Base-by-base conservation (phyloP, 176 grass and related monocot genomes). In the Miscanthus lutarioriparius region DNA sequence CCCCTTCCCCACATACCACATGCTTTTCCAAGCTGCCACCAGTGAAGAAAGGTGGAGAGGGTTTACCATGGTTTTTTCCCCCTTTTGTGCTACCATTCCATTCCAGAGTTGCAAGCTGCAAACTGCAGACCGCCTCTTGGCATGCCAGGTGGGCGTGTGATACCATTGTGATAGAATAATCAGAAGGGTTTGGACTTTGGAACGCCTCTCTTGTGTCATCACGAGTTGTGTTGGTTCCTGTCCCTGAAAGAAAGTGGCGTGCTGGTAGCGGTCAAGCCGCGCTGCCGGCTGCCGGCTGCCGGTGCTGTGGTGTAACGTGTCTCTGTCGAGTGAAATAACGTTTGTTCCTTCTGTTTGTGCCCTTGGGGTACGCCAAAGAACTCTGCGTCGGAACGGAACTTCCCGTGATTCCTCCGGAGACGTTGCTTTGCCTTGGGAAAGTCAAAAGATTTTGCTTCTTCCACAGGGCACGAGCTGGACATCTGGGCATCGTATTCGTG, bases 131-230 rank as follows among this genome's bases (percentile, higher is more conserved):
- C 10, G 28, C 47, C 47, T 27, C 67, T 28, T 75, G 82, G 39
- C 76, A 59, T 53, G 2, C 70, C 69, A 36, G 74, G 43, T 20
- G 23, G 47, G 10, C 9, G 20, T 48, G 28, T 56, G 73, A 76
- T 56, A 25, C 43, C 53, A 8, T 23, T 70, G n/a, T 23, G n/a
- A 81, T 89, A 85, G 70, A 85, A 85, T 83, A 85, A 85, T 11
- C 15, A 39, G 0, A 37, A 14, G 36, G 10, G 36, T 8, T 71
- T 6, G 14, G 70, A 17, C 27, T 8, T 71, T 6, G 9, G 70
- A 17, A 73, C 6, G 12, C 37, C 53, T 58, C 53, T 79, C 63
- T 64, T 20, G 15, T 30, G 54, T 49, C 36, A 11, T 33, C 8
- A 22, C 26, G 9, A 22, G 12, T 67, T 49, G 39, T 38, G 63